phyloP scores from a whole-genome alignment of 2,329 filamentous ascomycete genomes.

The Pseudopyricularia cyperi region DNA sequence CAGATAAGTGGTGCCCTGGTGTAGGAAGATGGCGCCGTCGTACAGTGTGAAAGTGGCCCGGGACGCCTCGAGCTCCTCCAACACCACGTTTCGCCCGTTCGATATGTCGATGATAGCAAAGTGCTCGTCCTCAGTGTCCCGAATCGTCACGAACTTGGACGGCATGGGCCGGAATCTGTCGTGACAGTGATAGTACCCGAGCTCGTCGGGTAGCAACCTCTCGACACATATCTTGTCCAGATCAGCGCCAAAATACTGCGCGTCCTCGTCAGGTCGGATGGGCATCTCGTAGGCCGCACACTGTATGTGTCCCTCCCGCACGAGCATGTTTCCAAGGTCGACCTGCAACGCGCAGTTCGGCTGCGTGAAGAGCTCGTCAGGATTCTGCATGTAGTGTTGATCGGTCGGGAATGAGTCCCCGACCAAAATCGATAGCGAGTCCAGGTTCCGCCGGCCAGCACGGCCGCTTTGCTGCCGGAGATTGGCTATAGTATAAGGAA shows the following conservation, averaged over 20 bases:
- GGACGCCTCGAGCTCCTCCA: slow-evolving; percentile 92
- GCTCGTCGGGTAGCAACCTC: slow-evolving; percentile 57
- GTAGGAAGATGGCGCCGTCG: slow-evolving; percentile 91
- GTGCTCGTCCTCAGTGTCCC: slow-evolving; percentile 78
- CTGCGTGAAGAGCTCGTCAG: slow-evolving; percentile 82
- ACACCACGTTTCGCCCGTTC: slow-evolving; percentile 65
- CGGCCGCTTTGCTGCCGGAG: slow-evolving; percentile 88
- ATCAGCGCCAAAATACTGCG: slow-evolving; percentile 64
- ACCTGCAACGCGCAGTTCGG: slow-evolving; percentile 83
- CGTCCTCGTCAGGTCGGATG: slow-evolving; percentile 64
- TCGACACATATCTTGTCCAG: slow-evolving; percentile 60
- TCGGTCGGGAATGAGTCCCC: slow-evolving; percentile 85
- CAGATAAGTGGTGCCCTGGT: slow-evolving; percentile 87
- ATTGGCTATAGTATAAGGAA: slow-evolving; percentile 92
- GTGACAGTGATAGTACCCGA: slow-evolving; percentile 84
- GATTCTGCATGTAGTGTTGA: slow-evolving; percentile 95
- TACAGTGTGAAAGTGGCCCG: slow-evolving; percentile 95
- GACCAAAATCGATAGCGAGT: slow-evolving; percentile 80
- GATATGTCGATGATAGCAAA: slow-evolving; percentile 89
- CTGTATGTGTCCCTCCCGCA: slow-evolving; percentile 87
- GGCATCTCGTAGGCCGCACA: slow-evolving; percentile 95
- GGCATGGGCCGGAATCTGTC: slow-evolving; percentile 77
- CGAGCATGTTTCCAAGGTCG: slow-evolving; percentile 81
- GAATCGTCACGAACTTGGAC: slow-evolving; percentile 71
- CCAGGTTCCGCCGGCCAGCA: slow-evolving; percentile 82